Evolutionary conservation across 2,329 filamentous ascomycete genomes (phyloP).

Genomic region (Colletotrichum horii): DNA sequence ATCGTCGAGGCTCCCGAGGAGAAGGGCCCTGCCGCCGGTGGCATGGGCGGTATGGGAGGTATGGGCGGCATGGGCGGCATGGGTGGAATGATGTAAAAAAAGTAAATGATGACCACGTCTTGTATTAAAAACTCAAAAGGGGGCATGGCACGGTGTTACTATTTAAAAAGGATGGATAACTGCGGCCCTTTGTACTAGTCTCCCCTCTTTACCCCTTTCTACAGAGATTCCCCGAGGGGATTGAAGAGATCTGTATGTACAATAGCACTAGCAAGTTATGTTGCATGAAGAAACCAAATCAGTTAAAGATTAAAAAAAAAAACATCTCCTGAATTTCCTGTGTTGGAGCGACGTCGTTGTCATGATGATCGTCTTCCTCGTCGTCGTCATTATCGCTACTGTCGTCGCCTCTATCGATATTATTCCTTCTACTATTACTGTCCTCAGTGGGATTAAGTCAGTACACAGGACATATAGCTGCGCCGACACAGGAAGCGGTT

Average conservation of each 20-base stretch:
- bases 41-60: conserved; percentile 56
- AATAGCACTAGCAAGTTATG: conserved; percentile 23
- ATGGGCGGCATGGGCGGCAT: conserved; percentile 73
- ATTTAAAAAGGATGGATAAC: conserved; percentile 38
- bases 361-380: no score
- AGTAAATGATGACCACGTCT: conserved; percentile 21
- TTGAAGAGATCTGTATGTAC: conserved; percentile 22
- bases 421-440: no score
- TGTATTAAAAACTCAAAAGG: conserved; percentile 33
- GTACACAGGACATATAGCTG: not conserved
- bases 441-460: not conserved
- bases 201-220: conserved; percentile 17
- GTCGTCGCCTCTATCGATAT: not conserved
- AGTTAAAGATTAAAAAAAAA: conserved; percentile 9
- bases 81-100: conserved; percentile 67
- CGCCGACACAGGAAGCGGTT: not conserved
- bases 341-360: not conserved
- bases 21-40: conserved; percentile 62
- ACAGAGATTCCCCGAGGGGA: conserved; percentile 20
- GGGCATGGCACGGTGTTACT: conserved; percentile 57
- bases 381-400: not conserved
- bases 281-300: conserved; percentile 18
- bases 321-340: not conserved
- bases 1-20: conserved; percentile 96
- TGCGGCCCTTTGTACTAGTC: conserved; percentile 33